Conservation (phyloP, 768 basidiomycete genomes). For the Kwoniella heveanensis region DNA sequence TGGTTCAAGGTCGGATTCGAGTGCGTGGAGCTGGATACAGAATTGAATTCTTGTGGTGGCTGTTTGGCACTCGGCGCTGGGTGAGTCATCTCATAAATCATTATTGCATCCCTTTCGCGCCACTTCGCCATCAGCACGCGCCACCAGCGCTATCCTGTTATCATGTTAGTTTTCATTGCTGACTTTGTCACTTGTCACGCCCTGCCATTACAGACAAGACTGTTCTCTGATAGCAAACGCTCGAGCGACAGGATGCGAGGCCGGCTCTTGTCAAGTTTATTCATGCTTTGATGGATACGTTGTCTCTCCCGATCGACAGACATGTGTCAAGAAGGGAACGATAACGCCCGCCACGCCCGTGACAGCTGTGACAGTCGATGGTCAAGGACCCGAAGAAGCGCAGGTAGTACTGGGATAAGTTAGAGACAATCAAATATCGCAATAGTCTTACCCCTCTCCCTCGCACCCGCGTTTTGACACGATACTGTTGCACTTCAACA, state of each 20-base stretch:
- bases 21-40: conserved; percentile 55
- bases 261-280: conserved; percentile 46
- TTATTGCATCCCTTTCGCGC: neutral
- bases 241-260: conserved; percentile 49
- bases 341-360: conserved; percentile 37
- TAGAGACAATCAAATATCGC: too few relatives aligned
- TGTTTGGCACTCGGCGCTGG: conserved; percentile 53
- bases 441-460: too few relatives aligned
- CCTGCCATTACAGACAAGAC: conserved; percentile 41
- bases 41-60: conserved; percentile 55
- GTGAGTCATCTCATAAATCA: conserved; percentile 36
- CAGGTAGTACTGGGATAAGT: conserved; percentile 11
- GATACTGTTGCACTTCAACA: too few relatives aligned
- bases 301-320: conserved; percentile 43
- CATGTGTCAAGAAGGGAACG: conserved; percentile 47
- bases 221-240: conserved; percentile 50
- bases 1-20: conserved; percentile 58
- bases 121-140: too few relatives aligned
- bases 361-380: conserved; percentile 28
- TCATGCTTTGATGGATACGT: conserved; percentile 53
- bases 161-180: neutral
- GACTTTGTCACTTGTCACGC: neutral
- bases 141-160: too few relatives aligned
- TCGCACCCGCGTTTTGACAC: too few relatives aligned
- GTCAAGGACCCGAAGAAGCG: conserved; percentile 2